Evolutionary conservation across 1,284 basidiomycete species (phyloP), one percentile per base, ranked within the genome.

Genomic region (Tetrapyrgos nigripes): DNA sequence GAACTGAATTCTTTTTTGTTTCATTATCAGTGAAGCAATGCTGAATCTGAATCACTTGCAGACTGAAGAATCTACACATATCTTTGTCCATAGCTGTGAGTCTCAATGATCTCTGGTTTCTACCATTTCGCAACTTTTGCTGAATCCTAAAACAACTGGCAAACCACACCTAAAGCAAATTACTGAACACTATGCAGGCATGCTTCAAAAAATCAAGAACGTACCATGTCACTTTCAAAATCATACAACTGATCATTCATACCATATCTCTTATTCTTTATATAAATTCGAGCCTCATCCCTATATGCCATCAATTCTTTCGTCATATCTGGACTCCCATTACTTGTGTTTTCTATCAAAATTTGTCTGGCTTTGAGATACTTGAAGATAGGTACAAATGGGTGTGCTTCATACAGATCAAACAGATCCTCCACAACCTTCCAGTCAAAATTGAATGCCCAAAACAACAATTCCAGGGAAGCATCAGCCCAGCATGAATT

Each of bases 401-500:
- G 19, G n/a, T 43, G 51, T 13, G 11, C 9, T 26, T 21, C 6
- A 35, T 21, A 9, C 13, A 17, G 23, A 4, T 53, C 37, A 40
- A 43, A 43, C 11, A 53, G 51, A 6, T 24, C 11, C 8, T 14
- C 35, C 3, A 53, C n/a, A 24, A 26, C 17, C 10, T 28, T 55
- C 53, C 53, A 55, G 27, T 31, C 21, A 28, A 13, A 40, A 28
- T 35, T 49, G 46, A 48, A 49, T 13, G 19, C 14, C 44, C 45
- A 55, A 29, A 48, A 55, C 2, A 55, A 29, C 4, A 33, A 26
- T 43, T 55, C 53, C 23, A 55, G 27, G 44, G 31, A 37, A 5
- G 53, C 24, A 35, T 55, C 53, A 29, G 35, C 24, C 53, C 53
- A 55, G 43, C 53, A 55, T 17, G 53, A 55, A 26, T 47, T 46